A percentile compares a stretch with the other conserved stretches of the same genome.
These are phyloP conservation scores for Meira miltonrushii DNA, from an alignment of 1,284 basidiomycete species.

Conservation along the genomic window DNA sequence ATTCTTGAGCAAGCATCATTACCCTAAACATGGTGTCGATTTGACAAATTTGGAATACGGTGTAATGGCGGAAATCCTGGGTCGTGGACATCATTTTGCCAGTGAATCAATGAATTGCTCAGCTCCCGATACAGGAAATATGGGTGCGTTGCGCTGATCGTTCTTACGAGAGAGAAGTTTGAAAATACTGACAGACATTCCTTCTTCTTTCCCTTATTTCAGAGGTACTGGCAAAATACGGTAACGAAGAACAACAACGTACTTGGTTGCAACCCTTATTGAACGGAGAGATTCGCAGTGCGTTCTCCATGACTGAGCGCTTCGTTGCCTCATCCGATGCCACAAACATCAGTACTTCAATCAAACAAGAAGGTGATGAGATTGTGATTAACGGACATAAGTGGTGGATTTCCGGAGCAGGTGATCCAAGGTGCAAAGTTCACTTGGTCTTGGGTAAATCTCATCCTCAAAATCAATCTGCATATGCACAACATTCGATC, in stretches of 20 bases:
- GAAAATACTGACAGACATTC: no score
- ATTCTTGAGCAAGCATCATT: conserved; percentile 88
- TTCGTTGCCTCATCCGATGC: conserved; percentile 83
- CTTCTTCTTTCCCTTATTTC: conserved; percentile 12
- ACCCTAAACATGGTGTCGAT: conserved; percentile 72
- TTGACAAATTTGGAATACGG: conserved; percentile 94
- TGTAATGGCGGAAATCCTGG: conserved; percentile 91
- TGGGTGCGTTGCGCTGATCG: conserved; percentile 20
- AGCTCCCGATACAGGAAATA: conserved; percentile 80
- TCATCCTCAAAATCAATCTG: conserved; percentile 67
- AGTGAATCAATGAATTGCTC: conserved; percentile 84
- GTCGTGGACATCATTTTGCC: conserved; percentile 73
- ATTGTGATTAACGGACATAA: conserved; percentile 95
- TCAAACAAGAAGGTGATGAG: conserved; percentile 75
- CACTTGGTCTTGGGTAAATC: conserved; percentile 93
- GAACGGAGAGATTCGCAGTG: conserved; percentile 83
- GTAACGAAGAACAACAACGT: conserved; percentile 78
- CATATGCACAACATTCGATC: conserved; percentile 82
- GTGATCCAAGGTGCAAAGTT: conserved; percentile 80
- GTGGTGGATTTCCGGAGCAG: conserved; percentile 98
- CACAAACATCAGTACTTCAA: conserved; percentile 87
- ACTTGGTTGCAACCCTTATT: conserved; percentile 83
- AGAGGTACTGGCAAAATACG: conserved; percentile 93
- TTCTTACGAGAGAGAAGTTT: no score
- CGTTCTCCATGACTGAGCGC: conserved; percentile 48